Conservation (phyloP, 1,284 basidiomycete genomes). For the Xanthoconium separans region DNA sequence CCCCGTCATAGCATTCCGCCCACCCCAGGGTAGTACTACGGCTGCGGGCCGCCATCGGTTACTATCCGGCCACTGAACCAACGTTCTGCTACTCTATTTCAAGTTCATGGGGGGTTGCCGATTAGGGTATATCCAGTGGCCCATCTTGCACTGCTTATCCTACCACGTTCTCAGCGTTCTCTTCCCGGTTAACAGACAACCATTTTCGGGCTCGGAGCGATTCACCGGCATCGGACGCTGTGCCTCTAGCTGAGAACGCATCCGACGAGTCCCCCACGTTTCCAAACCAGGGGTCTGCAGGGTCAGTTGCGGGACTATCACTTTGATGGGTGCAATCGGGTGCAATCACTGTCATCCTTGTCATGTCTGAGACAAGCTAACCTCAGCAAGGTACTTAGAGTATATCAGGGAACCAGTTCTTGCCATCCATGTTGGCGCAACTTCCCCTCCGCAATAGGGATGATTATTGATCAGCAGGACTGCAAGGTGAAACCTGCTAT, state of each 20-base stretch:
- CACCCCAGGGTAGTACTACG: not conserved
- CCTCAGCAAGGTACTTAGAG: not conserved
- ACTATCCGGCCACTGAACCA: not conserved
- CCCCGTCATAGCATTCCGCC: not conserved
- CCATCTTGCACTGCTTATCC: constrained; percentile 3
- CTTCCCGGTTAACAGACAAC: not conserved
- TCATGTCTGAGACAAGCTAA: too few species aligned
- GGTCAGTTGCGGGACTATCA: too few species aligned
- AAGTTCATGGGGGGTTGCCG: not conserved
- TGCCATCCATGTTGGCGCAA: not conserved
- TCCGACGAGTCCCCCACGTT: too few species aligned
- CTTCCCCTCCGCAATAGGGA: too few species aligned
- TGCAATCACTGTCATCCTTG: too few species aligned
- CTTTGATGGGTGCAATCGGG: too few species aligned
- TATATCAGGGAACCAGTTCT: not conserved
- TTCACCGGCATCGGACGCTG: not conserved
- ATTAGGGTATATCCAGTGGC: not conserved
- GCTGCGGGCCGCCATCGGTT: not conserved
- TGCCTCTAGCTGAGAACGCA: not conserved
- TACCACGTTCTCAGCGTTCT: constrained; percentile 14
- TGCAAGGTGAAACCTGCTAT: not conserved
- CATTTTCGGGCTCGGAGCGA: not conserved
- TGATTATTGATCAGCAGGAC: not conserved
- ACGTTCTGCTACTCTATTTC: constrained; percentile 5
- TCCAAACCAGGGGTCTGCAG: too few species aligned